These are phyloP conservation scores for Pseudocercospora cruenta DNA, from an alignment of 2,329 filamentous ascomycete species.

Conservation along the genomic window DNA sequence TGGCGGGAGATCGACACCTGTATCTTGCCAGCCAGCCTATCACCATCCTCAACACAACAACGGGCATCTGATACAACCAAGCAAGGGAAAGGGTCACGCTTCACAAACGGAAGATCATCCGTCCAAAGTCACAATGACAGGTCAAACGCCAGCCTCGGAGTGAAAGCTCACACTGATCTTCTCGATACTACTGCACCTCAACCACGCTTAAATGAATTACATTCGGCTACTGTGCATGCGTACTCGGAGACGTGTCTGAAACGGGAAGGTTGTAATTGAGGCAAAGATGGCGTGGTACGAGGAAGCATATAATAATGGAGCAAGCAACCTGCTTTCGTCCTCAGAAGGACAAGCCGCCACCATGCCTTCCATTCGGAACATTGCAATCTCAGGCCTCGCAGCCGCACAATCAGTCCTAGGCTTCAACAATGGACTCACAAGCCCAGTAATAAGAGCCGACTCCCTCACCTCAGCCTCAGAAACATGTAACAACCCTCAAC, in stretches of 20 bases:
- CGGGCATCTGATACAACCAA: neutral
- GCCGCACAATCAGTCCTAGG: slow-evolving; percentile 35
- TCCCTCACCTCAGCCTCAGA: slow-evolving; percentile 23
- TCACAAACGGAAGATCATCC: slow-evolving; percentile 12
- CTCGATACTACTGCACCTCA: slow-evolving; percentile 6
- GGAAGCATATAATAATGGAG: slow-evolving; percentile 18
- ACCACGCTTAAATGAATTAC: neutral
- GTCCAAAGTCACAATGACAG: slow-evolving; percentile 8
- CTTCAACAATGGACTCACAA: slow-evolving; percentile 16
- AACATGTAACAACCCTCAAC: slow-evolving; percentile 46
- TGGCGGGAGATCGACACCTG: neutral
- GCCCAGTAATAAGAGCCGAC: slow-evolving; percentile 15
- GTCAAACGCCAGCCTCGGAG: slow-evolving; percentile 11
- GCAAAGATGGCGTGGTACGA: slow-evolving; percentile 18
- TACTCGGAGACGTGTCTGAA: slow-evolving; percentile 11
- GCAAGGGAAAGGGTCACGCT: slow-evolving; percentile 13
- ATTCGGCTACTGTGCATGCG: slow-evolving; percentile 12
- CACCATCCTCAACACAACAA: neutral
- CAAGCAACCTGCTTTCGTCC: neutral
- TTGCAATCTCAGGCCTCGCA: slow-evolving; percentile 35
- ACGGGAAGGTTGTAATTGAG: slow-evolving; percentile 14
- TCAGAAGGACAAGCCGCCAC: slow-evolving; percentile 15
- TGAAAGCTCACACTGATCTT: slow-evolving; percentile 10
- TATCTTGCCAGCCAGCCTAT: neutral
- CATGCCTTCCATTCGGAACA: slow-evolving; percentile 36